These are phyloP conservation scores for Candida manassasensis DNA, from an alignment of 805 yeast species.

Conservation along the genomic window DNA sequence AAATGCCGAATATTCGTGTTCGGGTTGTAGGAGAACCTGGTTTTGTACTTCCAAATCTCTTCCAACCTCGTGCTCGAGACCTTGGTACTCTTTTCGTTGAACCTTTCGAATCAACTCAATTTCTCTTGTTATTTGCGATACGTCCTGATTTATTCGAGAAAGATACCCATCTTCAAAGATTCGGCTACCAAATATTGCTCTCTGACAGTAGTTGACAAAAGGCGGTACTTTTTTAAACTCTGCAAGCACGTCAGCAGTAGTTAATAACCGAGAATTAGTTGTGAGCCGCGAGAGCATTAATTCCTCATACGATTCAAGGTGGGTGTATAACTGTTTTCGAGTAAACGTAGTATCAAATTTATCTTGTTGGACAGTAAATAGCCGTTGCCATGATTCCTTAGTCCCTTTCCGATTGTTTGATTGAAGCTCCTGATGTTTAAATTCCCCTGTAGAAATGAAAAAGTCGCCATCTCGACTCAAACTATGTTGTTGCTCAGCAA, in stretches of 20 bases:
- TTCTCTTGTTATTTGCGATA: slow-evolving; percentile 1
- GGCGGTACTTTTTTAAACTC: slow-evolving; percentile 4
- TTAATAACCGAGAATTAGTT: not conserved
- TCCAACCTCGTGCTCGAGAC: slow-evolving; percentile 7
- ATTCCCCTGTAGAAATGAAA: not conserved
- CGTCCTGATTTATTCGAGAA: not conserved
- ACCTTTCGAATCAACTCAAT: slow-evolving; percentile 1
- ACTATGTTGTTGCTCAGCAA: not conserved
- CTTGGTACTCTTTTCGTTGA: not conserved
- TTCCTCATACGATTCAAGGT: not conserved
- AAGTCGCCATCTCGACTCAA: slow-evolving; percentile 5
- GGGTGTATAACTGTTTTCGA: not conserved
- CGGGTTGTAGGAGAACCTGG: slow-evolving; percentile 8
- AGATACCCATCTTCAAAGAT: not conserved
- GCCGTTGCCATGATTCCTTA: not conserved
- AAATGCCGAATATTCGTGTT: slow-evolving; percentile 6
- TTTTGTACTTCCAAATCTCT: slow-evolving; percentile 4
- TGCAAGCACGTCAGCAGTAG: not conserved
- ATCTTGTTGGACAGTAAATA: not conserved
- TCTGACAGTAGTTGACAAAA: slow-evolving; percentile 2
- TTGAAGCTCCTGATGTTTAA: not conserved
- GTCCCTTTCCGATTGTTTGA: not conserved
- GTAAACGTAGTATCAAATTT: not conserved
- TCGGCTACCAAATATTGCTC: slow-evolving; percentile 1
- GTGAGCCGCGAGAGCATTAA: not conserved